A percentile compares a stretch with the other conserved stretches of the same genome.
Conservation (phyloP, 2,329 filamentous ascomycete genomes). For the Penicillium sp. region DNA sequence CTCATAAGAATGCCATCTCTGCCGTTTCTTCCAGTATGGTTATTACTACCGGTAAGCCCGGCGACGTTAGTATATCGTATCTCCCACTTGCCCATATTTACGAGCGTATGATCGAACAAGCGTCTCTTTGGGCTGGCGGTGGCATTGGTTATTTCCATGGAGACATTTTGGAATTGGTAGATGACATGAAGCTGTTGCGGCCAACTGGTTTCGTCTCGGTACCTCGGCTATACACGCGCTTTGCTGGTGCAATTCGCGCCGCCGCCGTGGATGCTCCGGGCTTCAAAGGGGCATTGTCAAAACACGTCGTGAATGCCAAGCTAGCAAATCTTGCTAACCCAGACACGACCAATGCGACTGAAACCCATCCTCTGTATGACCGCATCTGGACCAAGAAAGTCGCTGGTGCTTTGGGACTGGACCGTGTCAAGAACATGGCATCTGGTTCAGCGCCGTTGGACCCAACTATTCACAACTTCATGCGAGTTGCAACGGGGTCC, state of each 20-base stretch:
- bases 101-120: slow-evolving; percentile 77
- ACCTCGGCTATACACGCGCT: slow-evolving; percentile 85
- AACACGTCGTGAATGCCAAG: slow-evolving; percentile 76
- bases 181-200: slow-evolving; percentile 82
- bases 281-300: slow-evolving; percentile 74
- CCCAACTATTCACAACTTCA: slow-evolving; percentile 80
- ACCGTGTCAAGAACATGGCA: slow-evolving; percentile 68
- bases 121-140: slow-evolving; percentile 65
- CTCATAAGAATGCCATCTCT: slow-evolving; percentile 75
- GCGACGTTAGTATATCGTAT: slow-evolving; percentile 75
- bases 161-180: slow-evolving; percentile 77
- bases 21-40: slow-evolving; percentile 61
- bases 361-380: slow-evolving; percentile 46
- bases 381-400: slow-evolving; percentile 91
- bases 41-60: slow-evolving; percentile 37
- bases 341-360: slow-evolving; percentile 66
- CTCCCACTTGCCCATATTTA: slow-evolving; percentile 93
- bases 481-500: slow-evolving; percentile 76
- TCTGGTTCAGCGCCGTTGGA: slow-evolving; percentile 90
- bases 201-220: slow-evolving; percentile 85
- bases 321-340: slow-evolving; percentile 70
- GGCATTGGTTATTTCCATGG: slow-evolving; percentile 91
- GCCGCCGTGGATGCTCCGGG: slow-evolving; percentile 76
- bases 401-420: slow-evolving; percentile 73
- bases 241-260: slow-evolving; percentile 75